A percentile compares a stretch with the other conserved stretches of the same genome.
Evolutionary conservation across 2,329 filamentous ascomycete genomes (phyloP).

Genomic region (Byssoonygena ceratinophila): DNA sequence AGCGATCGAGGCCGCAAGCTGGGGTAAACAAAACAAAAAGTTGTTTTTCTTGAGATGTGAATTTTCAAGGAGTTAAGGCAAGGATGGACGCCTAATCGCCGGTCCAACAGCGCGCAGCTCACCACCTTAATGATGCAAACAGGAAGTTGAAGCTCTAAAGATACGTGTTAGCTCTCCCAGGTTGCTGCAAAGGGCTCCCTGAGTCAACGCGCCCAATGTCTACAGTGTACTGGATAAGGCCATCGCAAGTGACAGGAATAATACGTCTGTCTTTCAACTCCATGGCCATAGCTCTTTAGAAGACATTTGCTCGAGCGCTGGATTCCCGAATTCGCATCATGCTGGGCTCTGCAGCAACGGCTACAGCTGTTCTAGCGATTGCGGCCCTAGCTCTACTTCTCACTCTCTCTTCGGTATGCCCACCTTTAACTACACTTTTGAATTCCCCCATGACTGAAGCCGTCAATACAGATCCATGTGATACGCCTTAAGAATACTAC

Average conservation of each 20-base stretch:
- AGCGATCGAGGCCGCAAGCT: neutral
- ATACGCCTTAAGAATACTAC: neutral
- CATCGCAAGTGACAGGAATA: too few relatives aligned
- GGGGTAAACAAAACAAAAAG: neutral
- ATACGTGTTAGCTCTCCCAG: too few relatives aligned
- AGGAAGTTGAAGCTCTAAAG: too few relatives aligned
- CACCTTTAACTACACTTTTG: too few relatives aligned
- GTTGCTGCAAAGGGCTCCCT: too few relatives aligned
- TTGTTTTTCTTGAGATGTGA: neutral
- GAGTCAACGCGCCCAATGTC: too few relatives aligned
- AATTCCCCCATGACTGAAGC: neutral
- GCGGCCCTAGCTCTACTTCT: neutral
- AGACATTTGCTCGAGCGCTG: too few relatives aligned
- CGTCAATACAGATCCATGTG: neutral
- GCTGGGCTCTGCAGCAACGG: neutral
- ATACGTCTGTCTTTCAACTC: too few relatives aligned
- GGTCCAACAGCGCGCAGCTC: neutral
- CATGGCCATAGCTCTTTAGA: too few relatives aligned
- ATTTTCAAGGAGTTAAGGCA: conserved; percentile 2
- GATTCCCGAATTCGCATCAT: neutral
- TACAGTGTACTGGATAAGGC: too few relatives aligned
- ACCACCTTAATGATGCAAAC: too few relatives aligned
- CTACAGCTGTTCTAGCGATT: neutral
- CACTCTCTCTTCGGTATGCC: conserved; percentile 1
- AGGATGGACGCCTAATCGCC: conserved; percentile 5